Evolutionary conservation across 2,329 filamentous ascomycete genomes (phyloP).

Genomic region (Endocalyx cinctus): DNA sequence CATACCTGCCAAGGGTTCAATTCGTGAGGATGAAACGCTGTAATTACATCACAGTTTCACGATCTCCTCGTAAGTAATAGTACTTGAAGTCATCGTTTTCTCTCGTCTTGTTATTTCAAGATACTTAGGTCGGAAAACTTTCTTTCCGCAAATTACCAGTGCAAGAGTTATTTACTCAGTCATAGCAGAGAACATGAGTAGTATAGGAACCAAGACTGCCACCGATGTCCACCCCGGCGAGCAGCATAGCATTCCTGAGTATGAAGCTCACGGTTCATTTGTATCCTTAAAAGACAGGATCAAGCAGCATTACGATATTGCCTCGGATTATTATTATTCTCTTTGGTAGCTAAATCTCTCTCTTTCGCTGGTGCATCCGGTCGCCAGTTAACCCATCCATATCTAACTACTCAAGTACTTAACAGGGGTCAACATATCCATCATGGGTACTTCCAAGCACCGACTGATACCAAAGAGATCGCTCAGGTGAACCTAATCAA

Average conservation of each 20-base stretch:
- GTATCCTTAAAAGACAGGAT: constrained; percentile 50
- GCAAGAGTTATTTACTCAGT: too few species aligned
- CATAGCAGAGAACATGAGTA: too few species aligned
- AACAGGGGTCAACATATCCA: constrained; percentile 60
- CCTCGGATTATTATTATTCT: constrained; percentile 58
- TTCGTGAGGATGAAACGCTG: too few species aligned
- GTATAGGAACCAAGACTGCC: constrained; percentile 6
- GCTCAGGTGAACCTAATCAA: constrained; percentile 55
- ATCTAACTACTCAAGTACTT: constrained; percentile 2
- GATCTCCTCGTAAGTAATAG: too few species aligned
- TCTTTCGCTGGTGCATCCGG: background rate
- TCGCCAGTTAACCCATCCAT: background rate
- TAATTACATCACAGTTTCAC: too few species aligned
- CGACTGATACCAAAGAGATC: constrained; percentile 50
- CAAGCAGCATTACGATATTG: constrained; percentile 57
- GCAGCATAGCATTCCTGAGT: constrained; percentile 21
- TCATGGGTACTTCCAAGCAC: constrained; percentile 53
- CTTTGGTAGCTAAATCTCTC: constrained; percentile 45
- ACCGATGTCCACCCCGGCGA: constrained; percentile 21
- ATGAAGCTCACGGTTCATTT: constrained; percentile 21
- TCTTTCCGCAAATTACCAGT: too few species aligned
- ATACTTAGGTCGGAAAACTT: too few species aligned
- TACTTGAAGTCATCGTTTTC: too few species aligned
- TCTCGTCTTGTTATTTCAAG: too few species aligned
- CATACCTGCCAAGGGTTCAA: too few species aligned